Conservation (phyloP, 352 stramenopile genomes). For the Globisporangium cystogenes region DNA sequence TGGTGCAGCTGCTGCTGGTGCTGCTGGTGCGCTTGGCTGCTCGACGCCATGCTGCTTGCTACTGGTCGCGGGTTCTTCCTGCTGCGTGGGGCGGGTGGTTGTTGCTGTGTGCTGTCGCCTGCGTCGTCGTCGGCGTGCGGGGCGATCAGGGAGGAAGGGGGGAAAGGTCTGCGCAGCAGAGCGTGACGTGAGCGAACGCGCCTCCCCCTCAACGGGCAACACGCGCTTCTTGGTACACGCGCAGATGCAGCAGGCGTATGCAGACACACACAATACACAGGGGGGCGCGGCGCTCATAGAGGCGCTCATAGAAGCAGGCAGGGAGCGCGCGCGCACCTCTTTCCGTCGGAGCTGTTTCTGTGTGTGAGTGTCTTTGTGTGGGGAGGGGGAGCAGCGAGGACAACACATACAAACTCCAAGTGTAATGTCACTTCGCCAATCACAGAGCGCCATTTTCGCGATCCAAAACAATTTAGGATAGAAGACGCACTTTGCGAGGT, state of each 20-base stretch:
- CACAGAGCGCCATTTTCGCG: not conserved
- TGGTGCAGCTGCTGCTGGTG: conserved; percentile 16
- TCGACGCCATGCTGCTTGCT: conserved; percentile 2
- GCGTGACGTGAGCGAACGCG: too few species aligned
- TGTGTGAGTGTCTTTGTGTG: conserved; percentile 6
- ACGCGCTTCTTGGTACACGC: too few species aligned
- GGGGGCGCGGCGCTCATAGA: too few species aligned
- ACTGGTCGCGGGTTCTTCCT: too few species aligned
- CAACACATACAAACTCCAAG: conserved; percentile 10
- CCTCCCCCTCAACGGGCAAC: too few species aligned
- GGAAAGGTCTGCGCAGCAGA: too few species aligned
- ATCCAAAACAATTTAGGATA: not conserved
- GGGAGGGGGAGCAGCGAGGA: not conserved
- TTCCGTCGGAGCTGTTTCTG: conserved; percentile 11
- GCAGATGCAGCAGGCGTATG: too few species aligned
- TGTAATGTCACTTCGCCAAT: conserved; percentile 1
- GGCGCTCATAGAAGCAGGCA: too few species aligned
- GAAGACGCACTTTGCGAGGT: too few species aligned
- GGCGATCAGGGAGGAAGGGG: too few species aligned
- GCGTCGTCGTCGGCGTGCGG: too few species aligned
- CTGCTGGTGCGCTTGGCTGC: conserved; percentile 11
- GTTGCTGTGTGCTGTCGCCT: not conserved
- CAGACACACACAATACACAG: too few species aligned
- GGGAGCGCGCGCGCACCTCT: conserved; percentile 2
- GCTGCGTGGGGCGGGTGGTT: not conserved